These are phyloP conservation scores for Rhododendron mucronatum DNA, from an alignment of 148 eudicot species.

Conservation along the genomic window DNA sequence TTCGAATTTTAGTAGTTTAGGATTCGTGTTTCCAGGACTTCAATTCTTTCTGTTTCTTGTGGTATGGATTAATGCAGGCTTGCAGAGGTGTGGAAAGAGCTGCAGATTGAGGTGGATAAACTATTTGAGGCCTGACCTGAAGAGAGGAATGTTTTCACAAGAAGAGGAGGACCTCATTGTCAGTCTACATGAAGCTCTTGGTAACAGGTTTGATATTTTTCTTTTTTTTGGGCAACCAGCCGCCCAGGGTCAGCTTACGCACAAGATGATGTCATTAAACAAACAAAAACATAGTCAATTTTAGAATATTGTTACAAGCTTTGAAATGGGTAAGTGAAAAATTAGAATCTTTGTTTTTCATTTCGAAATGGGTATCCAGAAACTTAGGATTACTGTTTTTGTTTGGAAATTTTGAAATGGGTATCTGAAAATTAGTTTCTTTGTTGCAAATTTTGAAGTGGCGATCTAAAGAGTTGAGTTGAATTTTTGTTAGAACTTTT, in stretches of 20 bases:
- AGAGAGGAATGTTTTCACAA: conserved; percentile 78
- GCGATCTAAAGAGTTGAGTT: neutral
- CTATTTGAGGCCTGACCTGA: conserved; percentile 83
- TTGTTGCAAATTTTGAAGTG: neutral
- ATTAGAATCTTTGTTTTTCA: neutral
- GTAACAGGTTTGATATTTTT: conserved; percentile 51
- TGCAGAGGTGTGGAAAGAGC: conserved; percentile 90
- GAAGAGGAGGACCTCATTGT: conserved; percentile 69
- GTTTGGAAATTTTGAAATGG: neutral
- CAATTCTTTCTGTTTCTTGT: neutral
- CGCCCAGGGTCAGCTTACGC: no score
- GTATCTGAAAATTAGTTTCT: neutral
- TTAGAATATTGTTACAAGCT: neutral
- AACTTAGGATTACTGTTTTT: neutral
- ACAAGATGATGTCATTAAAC: no score
- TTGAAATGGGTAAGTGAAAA: neutral
- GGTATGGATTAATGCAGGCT: conserved; percentile 27
- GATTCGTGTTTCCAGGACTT: neutral
- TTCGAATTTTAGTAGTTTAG: no score
- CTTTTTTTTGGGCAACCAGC: no score
- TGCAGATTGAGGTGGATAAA: conserved; percentile 88
- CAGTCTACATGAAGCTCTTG: conserved; percentile 58
- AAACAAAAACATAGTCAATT: neutral
- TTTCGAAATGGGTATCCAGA: neutral
- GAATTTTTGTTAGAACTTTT: neutral